Conservation (phyloP, 2,329 filamentous ascomycete genomes). For the Anisogramma anomala region DNA sequence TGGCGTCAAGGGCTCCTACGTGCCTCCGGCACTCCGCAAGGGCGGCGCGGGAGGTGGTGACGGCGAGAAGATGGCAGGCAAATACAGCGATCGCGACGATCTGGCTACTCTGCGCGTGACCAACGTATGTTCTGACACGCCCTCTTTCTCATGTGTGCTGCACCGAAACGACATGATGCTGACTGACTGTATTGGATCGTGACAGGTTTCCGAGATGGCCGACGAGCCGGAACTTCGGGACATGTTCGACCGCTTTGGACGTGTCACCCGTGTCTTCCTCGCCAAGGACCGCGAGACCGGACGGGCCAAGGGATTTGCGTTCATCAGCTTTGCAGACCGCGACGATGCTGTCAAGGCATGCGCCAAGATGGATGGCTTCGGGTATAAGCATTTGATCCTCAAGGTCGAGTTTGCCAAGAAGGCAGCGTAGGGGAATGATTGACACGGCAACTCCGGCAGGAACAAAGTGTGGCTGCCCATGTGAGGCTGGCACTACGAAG, state of each 20-base stretch:
- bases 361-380: constrained; percentile 94
- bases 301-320: constrained; percentile 95
- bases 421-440: constrained; percentile 32
- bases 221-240: constrained; percentile 92
- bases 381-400: constrained; percentile 79
- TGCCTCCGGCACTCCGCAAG: constrained; percentile 84
- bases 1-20: constrained; percentile 73
- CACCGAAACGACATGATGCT: too few relatives aligned
- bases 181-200: constrained; percentile 19
- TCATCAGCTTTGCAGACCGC: constrained; percentile 92
- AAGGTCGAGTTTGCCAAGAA: constrained; percentile 83
- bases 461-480: too few relatives aligned
- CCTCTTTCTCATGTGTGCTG: too few relatives aligned
- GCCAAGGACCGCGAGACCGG: constrained; percentile 96
- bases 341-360: constrained; percentile 83
- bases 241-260: constrained; percentile 95
- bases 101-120: constrained; percentile 92
- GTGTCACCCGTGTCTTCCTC: constrained; percentile 93
- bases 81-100: constrained; percentile 89
- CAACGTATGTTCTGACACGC: constrained; percentile 73
- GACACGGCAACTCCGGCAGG: too few relatives aligned
- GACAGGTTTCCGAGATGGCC: constrained; percentile 85
- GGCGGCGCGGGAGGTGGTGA: constrained; percentile 43
- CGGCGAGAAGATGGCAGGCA: constrained; percentile 81
- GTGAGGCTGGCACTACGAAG: too few relatives aligned